Conservation (phyloP, 768 basidiomycete species). For the Suillus tomentosus region DNA sequence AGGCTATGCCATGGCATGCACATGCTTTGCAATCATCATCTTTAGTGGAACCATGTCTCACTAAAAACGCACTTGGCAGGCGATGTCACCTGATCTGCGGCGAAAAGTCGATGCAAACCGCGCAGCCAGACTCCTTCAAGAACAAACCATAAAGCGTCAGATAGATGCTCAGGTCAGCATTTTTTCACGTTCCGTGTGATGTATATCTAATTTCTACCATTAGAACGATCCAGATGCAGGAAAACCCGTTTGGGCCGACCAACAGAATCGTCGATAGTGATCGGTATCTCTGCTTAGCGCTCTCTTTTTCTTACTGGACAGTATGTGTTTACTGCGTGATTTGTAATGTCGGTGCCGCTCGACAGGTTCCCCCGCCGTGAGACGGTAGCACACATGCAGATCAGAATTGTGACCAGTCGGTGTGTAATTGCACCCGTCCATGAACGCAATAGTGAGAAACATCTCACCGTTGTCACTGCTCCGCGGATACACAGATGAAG, state of each 20-base stretch:
- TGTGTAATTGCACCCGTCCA: background rate
- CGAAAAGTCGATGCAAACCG: slow-evolving; percentile 64
- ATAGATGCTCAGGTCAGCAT: slow-evolving; percentile 52
- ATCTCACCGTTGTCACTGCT: background rate
- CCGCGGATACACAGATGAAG: background rate
- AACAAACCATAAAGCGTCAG: slow-evolving; percentile 54
- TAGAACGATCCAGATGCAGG: slow-evolving; percentile 28
- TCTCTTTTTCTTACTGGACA: background rate
- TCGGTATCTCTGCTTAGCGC: background rate
- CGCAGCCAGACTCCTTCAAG: slow-evolving; percentile 52
- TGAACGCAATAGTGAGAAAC: background rate
- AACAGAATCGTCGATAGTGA: slow-evolving; percentile 20
- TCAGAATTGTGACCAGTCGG: background rate
- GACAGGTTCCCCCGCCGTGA: background rate
- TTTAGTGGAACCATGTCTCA: slow-evolving; percentile 7
- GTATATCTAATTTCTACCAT: slow-evolving; percentile 7
- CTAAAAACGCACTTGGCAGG: slow-evolving; percentile 34
- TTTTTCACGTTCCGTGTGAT: background rate
- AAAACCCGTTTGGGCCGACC: slow-evolving; percentile 38
- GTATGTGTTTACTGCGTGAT: background rate
- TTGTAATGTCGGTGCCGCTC: slow-evolving; percentile 1
- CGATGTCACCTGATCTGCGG: slow-evolving; percentile 65
- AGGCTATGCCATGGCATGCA: background rate
- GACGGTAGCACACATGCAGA: background rate
- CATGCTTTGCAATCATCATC: no score